Evolutionary conservation across 495 filamentous ascomycete species (phyloP).

Genomic region (Acidiella bohemica): DNA sequence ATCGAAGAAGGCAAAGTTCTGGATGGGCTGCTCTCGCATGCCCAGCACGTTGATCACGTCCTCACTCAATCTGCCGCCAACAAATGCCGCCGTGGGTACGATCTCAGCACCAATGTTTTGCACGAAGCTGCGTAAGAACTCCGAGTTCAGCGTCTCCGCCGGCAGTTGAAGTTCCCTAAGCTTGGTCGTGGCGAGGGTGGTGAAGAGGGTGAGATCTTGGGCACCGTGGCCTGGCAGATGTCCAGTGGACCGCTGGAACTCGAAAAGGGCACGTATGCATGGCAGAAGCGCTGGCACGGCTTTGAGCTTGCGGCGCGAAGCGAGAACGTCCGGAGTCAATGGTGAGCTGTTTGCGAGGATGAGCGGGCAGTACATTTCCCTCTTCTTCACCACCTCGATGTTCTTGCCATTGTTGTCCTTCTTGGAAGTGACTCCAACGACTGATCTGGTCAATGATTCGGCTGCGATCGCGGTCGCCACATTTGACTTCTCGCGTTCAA

Average conservation of each 20-base stretch:
- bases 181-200: conserved; percentile 56
- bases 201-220: conserved; percentile 46
- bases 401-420: conserved; percentile 52
- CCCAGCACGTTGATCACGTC: conserved; percentile 95
- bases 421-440: conserved; percentile 57
- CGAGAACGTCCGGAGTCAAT: conserved; percentile 55
- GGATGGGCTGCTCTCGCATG: conserved; percentile 78
- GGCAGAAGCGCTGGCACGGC: conserved; percentile 68
- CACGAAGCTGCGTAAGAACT: conserved; percentile 69
- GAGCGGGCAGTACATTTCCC: conserved; percentile 75
- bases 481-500: conserved; percentile 74
- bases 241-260: conserved; percentile 45
- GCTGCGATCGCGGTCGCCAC: conserved; percentile 44
- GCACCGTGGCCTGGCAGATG: conserved; percentile 39
- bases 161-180: conserved; percentile 69
- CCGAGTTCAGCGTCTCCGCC: conserved; percentile 55
- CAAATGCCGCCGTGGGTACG: conserved; percentile 73
- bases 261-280: conserved; percentile 73
- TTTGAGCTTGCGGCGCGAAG: conserved; percentile 50
- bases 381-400: conserved; percentile 85
- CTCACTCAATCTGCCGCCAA: conserved; percentile 83
- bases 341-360: conserved; percentile 61
- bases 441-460: conserved; percentile 65
- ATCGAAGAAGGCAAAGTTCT: conserved; percentile 89
- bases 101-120: conserved; percentile 72